phyloP scores from a whole-genome alignment of 2,329 filamentous ascomycete genomes.

The Aspergillus spinulosporus region DNA sequence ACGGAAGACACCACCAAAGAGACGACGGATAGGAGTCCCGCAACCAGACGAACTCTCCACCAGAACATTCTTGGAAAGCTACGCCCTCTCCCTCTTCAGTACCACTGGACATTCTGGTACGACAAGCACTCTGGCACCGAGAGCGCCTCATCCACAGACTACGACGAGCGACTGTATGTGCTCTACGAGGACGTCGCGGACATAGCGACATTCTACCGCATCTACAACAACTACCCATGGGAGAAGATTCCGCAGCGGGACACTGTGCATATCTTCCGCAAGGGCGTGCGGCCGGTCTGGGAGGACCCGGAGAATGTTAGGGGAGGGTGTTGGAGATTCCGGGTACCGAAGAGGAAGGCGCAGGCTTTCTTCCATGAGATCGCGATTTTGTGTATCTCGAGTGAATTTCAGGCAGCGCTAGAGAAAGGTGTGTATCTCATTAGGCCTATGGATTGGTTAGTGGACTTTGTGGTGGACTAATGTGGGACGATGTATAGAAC shows the following conservation, averaged over 20 bases:
- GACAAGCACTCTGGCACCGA: slow-evolving; percentile 41
- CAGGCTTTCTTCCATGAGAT: slow-evolving; percentile 51
- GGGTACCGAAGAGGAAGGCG: slow-evolving; percentile 72
- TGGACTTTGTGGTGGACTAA: neutral
- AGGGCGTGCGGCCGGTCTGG: slow-evolving; percentile 74
- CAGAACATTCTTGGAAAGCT: slow-evolving; percentile 48
- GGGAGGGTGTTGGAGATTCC: slow-evolving; percentile 90
- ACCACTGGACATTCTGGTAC: slow-evolving; percentile 52
- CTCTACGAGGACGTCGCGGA: slow-evolving; percentile 45
- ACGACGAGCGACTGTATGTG: slow-evolving; percentile 38
- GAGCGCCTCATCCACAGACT: slow-evolving; percentile 19
- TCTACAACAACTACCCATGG: slow-evolving; percentile 78
- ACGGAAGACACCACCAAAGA: slow-evolving; percentile 19
- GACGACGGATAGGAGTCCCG: slow-evolving; percentile 7
- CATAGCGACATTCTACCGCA: slow-evolving; percentile 66
- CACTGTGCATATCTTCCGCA: slow-evolving; percentile 76
- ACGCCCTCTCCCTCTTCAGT: slow-evolving; percentile 49
- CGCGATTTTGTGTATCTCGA: slow-evolving; percentile 38
- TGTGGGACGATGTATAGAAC: slow-evolving; percentile 53
- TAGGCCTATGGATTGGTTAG: too few species aligned
- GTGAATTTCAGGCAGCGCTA: slow-evolving; percentile 62
- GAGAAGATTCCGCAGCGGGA: slow-evolving; percentile 74
- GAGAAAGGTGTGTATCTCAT: slow-evolving; percentile 65
- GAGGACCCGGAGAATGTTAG: slow-evolving; percentile 82
- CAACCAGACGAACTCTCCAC: slow-evolving; percentile 41